Conservation (phyloP, 2,329 filamentous ascomycete genomes). For the Penicillium nordicum region DNA sequence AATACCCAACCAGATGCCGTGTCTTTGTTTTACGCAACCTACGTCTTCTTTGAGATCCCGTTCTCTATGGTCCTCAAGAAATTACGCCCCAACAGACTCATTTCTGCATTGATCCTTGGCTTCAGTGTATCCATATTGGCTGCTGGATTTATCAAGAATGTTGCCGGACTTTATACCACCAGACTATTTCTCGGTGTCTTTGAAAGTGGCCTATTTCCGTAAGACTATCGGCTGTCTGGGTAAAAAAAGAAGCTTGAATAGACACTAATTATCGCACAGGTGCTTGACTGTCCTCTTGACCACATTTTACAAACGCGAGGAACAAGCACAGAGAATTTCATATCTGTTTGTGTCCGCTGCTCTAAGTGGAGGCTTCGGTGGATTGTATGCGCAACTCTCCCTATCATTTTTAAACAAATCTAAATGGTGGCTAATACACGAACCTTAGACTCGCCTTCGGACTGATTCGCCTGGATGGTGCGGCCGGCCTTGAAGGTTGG, state of each 20-base stretch:
- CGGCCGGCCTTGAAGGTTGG: slow-evolving; percentile 42
- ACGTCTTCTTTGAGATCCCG: slow-evolving; percentile 44
- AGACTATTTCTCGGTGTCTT: slow-evolving; percentile 23
- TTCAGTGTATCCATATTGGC: slow-evolving; percentile 42
- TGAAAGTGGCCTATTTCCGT: slow-evolving; percentile 20
- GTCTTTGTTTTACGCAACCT: slow-evolving; percentile 45
- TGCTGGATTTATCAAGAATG: slow-evolving; percentile 37
- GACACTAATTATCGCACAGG: slow-evolving; percentile 1
- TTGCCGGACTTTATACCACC: slow-evolving; percentile 28
- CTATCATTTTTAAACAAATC: not conserved
- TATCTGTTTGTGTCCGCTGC: slow-evolving; percentile 23
- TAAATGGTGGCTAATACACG: not conserved
- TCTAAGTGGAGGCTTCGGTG: slow-evolving; percentile 22
- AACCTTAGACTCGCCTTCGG: slow-evolving; percentile 26
- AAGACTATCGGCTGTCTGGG: not conserved
- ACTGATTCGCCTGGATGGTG: slow-evolving; percentile 40
- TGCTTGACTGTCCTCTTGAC: slow-evolving; percentile 22
- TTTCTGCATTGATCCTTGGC: slow-evolving; percentile 28
- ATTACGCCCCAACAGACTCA: slow-evolving; percentile 29
- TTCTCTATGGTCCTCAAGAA: slow-evolving; percentile 42
- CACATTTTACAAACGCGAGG: slow-evolving; percentile 22
- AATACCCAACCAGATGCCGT: slow-evolving; percentile 32
- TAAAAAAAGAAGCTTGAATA: too few relatives aligned
- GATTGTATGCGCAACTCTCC: slow-evolving; percentile 10
- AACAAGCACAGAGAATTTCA: slow-evolving; percentile 23